A percentile compares a stretch with the other conserved stretches of the same genome.
Conservation (phyloP, 352 stramenopile genomes). For the Phytophthora constricta region DNA sequence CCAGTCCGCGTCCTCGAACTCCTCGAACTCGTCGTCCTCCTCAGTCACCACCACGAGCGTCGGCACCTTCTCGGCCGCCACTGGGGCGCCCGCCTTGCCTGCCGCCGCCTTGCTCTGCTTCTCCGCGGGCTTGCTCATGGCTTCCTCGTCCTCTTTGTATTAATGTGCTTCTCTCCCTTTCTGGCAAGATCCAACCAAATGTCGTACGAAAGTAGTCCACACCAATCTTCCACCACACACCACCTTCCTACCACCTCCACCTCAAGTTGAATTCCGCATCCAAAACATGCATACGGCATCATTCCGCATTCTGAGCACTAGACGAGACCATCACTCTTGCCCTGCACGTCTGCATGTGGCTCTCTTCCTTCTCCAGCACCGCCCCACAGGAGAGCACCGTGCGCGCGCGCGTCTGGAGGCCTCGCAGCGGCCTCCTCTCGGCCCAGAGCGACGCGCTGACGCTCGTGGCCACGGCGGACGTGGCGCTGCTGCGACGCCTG, state of each 20-base stretch:
- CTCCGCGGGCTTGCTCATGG: constrained; percentile 50
- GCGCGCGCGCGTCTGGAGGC: constrained; percentile 46
- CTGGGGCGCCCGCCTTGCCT: constrained; percentile 22
- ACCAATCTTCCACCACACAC: not conserved
- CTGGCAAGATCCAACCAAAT: not conserved
- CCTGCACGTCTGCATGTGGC: constrained; percentile 45
- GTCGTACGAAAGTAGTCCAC: constrained; percentile 5
- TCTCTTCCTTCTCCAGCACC: constrained; percentile 56
- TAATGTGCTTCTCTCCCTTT: not conserved
- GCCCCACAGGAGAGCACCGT: constrained; percentile 16
- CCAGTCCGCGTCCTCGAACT: constrained; percentile 89
- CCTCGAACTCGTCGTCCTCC: constrained; percentile 91
- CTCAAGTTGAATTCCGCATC: constrained; percentile 12
- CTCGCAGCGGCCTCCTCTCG: not conserved
- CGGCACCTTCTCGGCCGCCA: constrained; percentile 59
- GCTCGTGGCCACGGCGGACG: constrained; percentile 44
- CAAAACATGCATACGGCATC: too few relatives aligned
- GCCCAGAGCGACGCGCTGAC: constrained; percentile 35
- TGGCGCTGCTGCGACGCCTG: constrained; percentile 50
- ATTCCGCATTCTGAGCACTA: too few relatives aligned
- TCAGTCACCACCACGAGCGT: constrained; percentile 84
- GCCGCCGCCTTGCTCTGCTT: constrained; percentile 37
- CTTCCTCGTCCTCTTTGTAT: constrained; percentile 6
- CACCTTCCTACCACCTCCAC: constrained; percentile 2
- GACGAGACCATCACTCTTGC: constrained; percentile 11